These are phyloP conservation scores for Simmondsia chinensis DNA, from an alignment of 148 eudicot genomes.

Conservation along the genomic window DNA sequence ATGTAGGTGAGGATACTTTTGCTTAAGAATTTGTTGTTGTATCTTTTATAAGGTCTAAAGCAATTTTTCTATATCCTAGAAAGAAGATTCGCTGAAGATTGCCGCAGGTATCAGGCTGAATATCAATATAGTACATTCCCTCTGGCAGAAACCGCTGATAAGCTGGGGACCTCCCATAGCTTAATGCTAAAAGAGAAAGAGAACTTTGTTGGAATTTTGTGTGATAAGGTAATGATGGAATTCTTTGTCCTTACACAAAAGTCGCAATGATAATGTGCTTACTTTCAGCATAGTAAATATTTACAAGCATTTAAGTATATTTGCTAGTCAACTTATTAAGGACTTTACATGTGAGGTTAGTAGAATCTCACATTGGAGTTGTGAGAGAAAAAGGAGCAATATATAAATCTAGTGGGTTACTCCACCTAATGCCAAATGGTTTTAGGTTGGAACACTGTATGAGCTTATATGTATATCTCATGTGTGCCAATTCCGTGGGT, in stretches of 20 bases:
- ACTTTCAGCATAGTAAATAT: too few relatives aligned
- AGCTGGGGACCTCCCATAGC: constrained; percentile 44
- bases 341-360: too few relatives aligned
- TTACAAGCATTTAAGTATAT: too few relatives aligned
- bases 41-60: constrained; percentile 2
- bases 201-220: constrained; percentile 41
- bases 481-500: too few relatives aligned
- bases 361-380: too few relatives aligned
- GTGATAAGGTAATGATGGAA: constrained; percentile 37
- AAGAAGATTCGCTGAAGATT: constrained; percentile 67
- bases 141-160: constrained; percentile 50
- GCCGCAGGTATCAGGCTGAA: constrained; percentile 53
- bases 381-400: too few relatives aligned
- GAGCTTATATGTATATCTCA: too few relatives aligned
- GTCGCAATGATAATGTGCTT: too few relatives aligned
- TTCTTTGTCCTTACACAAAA: background rate
- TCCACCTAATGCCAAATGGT: too few relatives aligned
- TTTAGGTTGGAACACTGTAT: too few relatives aligned
- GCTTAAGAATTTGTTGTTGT: background rate
- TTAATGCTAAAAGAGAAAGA: constrained; percentile 57
- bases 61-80: constrained; percentile 22
- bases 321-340: too few relatives aligned
- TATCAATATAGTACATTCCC: constrained; percentile 37
- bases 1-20: constrained; percentile 37
- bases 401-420: too few relatives aligned